phyloP scores from a whole-genome alignment of 495 filamentous ascomycete genomes.

The Hapsidospora chrysogenum region DNA sequence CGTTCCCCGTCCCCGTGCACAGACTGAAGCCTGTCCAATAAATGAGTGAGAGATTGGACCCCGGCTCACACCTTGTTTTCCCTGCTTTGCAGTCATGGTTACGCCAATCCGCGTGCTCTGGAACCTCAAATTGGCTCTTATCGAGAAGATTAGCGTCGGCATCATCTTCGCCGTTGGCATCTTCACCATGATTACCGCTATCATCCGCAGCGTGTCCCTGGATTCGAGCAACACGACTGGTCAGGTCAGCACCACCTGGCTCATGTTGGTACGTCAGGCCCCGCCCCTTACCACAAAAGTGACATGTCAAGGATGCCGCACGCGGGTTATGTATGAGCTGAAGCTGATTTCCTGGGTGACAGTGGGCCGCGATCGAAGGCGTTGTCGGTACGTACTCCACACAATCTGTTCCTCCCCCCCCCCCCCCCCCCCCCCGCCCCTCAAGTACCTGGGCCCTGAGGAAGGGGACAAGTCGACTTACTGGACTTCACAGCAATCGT shows the following conservation, averaged over 20 bases:
- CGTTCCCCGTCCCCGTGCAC: no score
- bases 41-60: no score
- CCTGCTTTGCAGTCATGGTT: slow-evolving; percentile 8
- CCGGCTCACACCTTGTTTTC: no score
- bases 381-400: not conserved
- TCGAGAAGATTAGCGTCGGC: slow-evolving; percentile 9
- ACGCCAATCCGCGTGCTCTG: slow-evolving; percentile 9
- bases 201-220: slow-evolving; percentile 9
- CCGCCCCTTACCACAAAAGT: not conserved
- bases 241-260: slow-evolving; percentile 8
- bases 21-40: no score
- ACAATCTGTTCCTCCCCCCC: no score
- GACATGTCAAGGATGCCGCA: not conserved
- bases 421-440: no score
- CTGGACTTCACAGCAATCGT: slow-evolving; percentile 8
- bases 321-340: no score
- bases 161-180: slow-evolving; percentile 9
- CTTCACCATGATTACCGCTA: slow-evolving; percentile 9
- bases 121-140: slow-evolving; percentile 5
- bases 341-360: not conserved
- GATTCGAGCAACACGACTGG: slow-evolving; percentile 4
- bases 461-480: not conserved
- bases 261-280: slow-evolving; percentile 8
- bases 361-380: not conserved
- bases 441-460: not conserved